Percentiles rank a stretch among this genome's conserved stretches.
These are phyloP conservation scores for Tolypocladium capitatum DNA, from an alignment of 2,329 filamentous ascomycete genomes.

Conservation along the genomic window DNA sequence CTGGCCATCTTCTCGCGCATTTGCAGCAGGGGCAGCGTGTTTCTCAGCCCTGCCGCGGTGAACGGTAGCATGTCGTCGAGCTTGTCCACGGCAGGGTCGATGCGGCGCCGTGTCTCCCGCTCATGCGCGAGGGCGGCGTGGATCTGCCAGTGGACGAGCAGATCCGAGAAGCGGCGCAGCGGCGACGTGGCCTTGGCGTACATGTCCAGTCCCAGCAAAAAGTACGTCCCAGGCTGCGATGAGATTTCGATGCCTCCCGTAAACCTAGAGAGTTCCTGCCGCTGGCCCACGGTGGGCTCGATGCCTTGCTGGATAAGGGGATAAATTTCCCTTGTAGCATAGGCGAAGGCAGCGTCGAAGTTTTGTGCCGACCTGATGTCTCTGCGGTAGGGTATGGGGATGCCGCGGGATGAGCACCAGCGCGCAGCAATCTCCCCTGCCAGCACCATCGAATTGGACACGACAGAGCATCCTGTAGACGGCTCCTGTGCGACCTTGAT, in stretches of 20 bases:
- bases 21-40: conserved; percentile 35
- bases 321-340: conserved; percentile 21
- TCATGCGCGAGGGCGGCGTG: conserved; percentile 41
- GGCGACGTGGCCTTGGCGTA: conserved; percentile 54
- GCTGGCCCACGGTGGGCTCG: conserved; percentile 19
- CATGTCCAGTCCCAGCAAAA: conserved; percentile 43
- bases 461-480: conserved; percentile 19
- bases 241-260: conserved; percentile 39
- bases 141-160: conserved; percentile 55
- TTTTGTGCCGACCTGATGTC: conserved; percentile 29
- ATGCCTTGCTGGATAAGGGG: conserved; percentile 17
- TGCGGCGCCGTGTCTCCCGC: conserved; percentile 15
- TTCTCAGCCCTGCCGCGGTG: conserved; percentile 22
- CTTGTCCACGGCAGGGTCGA: conserved; percentile 14
- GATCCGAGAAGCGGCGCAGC: conserved; percentile 49
- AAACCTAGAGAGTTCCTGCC: conserved; percentile 14
- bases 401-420: conserved; percentile 44
- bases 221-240: conserved; percentile 39
- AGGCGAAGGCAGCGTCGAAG: conserved; percentile 20
- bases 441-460: conserved; percentile 40
- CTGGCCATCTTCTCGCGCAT: conserved; percentile 39
- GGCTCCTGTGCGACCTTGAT: conserved; percentile 25
- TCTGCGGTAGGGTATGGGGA: conserved; percentile 46
- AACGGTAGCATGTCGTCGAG: conserved; percentile 32
- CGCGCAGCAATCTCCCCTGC: conserved; percentile 47